Base-by-base conservation (phyloP, 148 eudicot genomes). In the Amaranthus cruentus region DNA sequence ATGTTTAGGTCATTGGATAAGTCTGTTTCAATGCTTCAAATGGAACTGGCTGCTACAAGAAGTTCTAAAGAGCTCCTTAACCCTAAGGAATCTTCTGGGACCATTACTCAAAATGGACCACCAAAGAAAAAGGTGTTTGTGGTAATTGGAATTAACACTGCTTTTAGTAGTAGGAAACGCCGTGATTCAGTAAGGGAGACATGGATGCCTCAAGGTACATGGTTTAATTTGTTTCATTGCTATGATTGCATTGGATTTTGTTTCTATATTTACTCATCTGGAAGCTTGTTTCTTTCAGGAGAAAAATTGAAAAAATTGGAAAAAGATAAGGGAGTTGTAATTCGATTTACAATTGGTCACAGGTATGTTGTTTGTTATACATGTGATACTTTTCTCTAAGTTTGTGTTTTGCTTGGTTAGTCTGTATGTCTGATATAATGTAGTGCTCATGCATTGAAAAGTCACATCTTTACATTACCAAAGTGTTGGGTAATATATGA, bases 121-220 rank as follows among this genome's bases (percentile, higher is more conserved):
- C 85, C 84, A 9, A 88, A 85, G 81, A 88, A 95, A 69, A 95
- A 90, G 78, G 97, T 83, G 9, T 90, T 95, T 69, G 83, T 91
- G 70, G 98, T 95, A 7, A 90, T 95, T 75, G 98, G 98, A 47
- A 90, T 95, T 50, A 91, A 95, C 78, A 95, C 98, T 75, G 98
- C 97, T 81, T 95, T 95, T 77, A 95, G 97, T 77, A 95, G 98
- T 75, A 84, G 98, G 74, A 95, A 81, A 77, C 88, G 97, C 57
- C 97, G 98, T 28, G 98, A 95, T 86, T 95, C 98, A 0, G 90
- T 95, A 9, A 81, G 98, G 72, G 88, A 87, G 72, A 88, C 96
- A 76, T 95, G 98, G 98, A 95, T 95, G 98, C 98, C 98, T 78
- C 96, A 90, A 87, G 98, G 98, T 91, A 78, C 49, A 50, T 54